A percentile compares a stretch with the other conserved stretches of the same genome.
Conservation (phyloP, 2,329 filamentous ascomycete species). For the Sclerotinia borealis region DNA sequence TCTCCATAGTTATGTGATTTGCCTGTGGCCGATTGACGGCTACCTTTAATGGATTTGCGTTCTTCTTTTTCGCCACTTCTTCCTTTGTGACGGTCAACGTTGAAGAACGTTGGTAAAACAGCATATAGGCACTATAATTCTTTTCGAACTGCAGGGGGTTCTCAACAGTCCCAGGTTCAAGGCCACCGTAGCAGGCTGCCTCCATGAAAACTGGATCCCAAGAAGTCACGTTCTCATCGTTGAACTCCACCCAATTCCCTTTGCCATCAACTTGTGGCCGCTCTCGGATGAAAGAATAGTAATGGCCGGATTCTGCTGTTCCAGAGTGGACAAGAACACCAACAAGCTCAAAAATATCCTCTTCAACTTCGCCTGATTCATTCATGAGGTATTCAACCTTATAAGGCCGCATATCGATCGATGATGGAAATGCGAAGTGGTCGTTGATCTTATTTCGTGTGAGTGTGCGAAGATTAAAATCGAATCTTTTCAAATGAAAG, state of each 20-base stretch:
- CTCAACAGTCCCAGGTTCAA: slow-evolving; percentile 46
- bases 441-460: slow-evolving; percentile 93
- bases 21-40: slow-evolving; percentile 41
- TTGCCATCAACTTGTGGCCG: slow-evolving; percentile 49
- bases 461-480: slow-evolving; percentile 71
- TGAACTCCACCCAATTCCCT: slow-evolving; percentile 79
- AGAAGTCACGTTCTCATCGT: slow-evolving; percentile 73
- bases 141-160: slow-evolving; percentile 53
- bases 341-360: slow-evolving; percentile 88
- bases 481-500: slow-evolving; percentile 86
- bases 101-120: slow-evolving; percentile 85
- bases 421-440: slow-evolving; percentile 77
- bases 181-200: slow-evolving; percentile 72
- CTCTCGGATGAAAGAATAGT: slow-evolving; percentile 92
- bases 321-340: slow-evolving; percentile 91
- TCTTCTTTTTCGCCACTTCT: slow-evolving; percentile 31
- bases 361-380: slow-evolving; percentile 45
- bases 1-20: slow-evolving; percentile 63
- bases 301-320: slow-evolving; percentile 89
- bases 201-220: slow-evolving; percentile 74
- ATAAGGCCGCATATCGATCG: slow-evolving; percentile 83
- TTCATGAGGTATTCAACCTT: slow-evolving; percentile 78
- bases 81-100: slow-evolving; percentile 52
- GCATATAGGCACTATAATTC: slow-evolving; percentile 88
- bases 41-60: slow-evolving; percentile 38